Percentiles rank a stretch among this genome's conserved stretches.
Conservation (phyloP, 805 yeast species). For the Candida silvicultrix region DNA sequence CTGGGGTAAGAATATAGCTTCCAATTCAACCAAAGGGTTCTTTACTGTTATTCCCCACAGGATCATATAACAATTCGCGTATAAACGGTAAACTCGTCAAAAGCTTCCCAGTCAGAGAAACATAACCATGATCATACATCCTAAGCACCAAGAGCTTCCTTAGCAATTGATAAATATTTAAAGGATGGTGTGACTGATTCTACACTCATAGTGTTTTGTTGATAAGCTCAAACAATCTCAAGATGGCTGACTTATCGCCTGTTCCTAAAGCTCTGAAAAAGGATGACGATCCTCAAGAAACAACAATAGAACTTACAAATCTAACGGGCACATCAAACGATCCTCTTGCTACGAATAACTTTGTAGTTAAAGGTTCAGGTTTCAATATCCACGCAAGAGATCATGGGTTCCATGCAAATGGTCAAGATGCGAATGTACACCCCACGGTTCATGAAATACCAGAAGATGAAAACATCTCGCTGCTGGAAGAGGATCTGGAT, state of each 20-base stretch:
- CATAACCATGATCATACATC: too few species aligned
- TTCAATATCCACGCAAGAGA: not conserved
- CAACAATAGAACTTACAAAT: not conserved
- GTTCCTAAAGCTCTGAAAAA: not conserved
- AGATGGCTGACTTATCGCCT: not conserved
- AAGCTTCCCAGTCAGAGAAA: too few species aligned
- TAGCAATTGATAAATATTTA: too few species aligned
- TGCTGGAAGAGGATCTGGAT: conserved; percentile 7
- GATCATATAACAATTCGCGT: too few species aligned
- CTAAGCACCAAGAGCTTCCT: too few species aligned
- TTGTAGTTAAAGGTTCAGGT: not conserved
- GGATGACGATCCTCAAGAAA: not conserved
- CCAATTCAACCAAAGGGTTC: too few species aligned
- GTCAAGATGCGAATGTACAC: not conserved
- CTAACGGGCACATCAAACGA: not conserved
- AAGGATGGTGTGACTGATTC: too few species aligned
- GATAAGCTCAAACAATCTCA: too few species aligned
- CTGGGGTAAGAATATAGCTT: too few species aligned
- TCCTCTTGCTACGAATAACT: not conserved
- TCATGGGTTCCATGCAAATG: not conserved
- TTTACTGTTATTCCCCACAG: too few species aligned
- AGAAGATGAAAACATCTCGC: not conserved
- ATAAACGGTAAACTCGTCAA: too few species aligned
- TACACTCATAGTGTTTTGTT: too few species aligned
- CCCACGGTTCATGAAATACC: not conserved